Base-by-base conservation (phyloP, 2,329 filamentous ascomycete genomes). In the Fusarium chaquense region DNA sequence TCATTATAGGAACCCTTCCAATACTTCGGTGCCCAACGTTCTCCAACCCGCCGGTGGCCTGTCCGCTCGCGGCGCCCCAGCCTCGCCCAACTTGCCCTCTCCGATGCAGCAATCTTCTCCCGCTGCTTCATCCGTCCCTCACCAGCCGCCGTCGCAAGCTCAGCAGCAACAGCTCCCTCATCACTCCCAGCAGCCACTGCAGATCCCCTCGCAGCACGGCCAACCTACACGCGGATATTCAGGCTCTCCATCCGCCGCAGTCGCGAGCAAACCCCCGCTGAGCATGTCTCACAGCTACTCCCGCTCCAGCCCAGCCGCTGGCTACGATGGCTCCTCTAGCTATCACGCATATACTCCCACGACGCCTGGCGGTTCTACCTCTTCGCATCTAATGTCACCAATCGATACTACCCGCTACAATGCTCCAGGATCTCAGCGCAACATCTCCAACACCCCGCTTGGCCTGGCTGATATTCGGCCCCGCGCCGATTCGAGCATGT, bases 391-490 rank as follows among this genome's bases (percentile, higher is more conserved):
- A 81, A 86, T 88, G 77, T 87, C 87, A 50, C 84, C 86, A 7
- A 82, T 81, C 60, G 85, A 86, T 62, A 70, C 74, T 40, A 73
- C 81, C 60, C 89, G 88, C 73, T 90, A 89, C 78, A 82, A 79
- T 69, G 82, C 84, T 43, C 83, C 87, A 11, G 86, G 83, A 50
- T 89, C 81, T 78, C 90, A 82, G 85, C 87, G 87, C 68, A 86
- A 84, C 64, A 81, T 90, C 55, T 92, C 93, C 71, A 95, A 96
- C 78, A 97, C 94, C 11, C 95, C 95, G 4, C 86, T 98, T 33
- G 96, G 94, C 18, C 87, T 98, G 44, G 93, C 94, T 65, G 95
- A 98, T 79, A 98, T 98, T 78, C 87, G 95, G 62, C 93, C 94
- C 13, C 89, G 93, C 60, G 92, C 92, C 70, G 93, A 97, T 77